These are phyloP conservation scores for Apiospora arundinis DNA, from an alignment of 2,329 filamentous ascomycete genomes.

Conservation along the genomic window DNA sequence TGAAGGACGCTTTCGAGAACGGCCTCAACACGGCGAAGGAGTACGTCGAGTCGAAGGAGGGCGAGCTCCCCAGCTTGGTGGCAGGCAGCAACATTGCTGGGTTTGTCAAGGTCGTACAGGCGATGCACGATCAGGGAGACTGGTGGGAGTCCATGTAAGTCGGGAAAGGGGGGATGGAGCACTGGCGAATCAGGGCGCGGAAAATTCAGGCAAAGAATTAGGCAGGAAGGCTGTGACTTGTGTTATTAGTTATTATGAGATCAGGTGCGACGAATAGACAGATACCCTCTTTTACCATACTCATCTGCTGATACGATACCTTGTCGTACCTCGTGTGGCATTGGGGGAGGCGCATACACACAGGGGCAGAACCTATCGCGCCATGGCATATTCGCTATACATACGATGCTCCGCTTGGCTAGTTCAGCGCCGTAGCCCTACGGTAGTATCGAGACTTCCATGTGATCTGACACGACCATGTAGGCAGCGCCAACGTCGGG, in stretches of 20 bases:
- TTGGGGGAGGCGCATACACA: neutral
- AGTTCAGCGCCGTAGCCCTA: neutral
- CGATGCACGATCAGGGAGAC: constrained; percentile 96
- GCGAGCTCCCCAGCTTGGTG: constrained; percentile 87
- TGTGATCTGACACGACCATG: neutral
- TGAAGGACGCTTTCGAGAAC: constrained; percentile 92
- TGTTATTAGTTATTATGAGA: constrained; percentile 7
- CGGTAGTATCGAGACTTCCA: neutral
- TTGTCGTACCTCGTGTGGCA: neutral
- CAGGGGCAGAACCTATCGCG: neutral
- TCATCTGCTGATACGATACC: neutral
- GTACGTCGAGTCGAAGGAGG: constrained; percentile 80
- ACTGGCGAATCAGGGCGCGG: neutral
- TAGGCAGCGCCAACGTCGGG: neutral
- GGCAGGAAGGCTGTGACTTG: neutral
- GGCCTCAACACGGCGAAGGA: constrained; percentile 88
- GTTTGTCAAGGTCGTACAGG: constrained; percentile 92
- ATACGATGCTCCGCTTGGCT: neutral
- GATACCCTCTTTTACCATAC: neutral
- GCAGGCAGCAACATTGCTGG: constrained; percentile 97
- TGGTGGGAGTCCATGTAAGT: constrained; percentile 65
- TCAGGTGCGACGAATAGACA: constrained; percentile 2
- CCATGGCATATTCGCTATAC: neutral
- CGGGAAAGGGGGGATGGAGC: neutral
- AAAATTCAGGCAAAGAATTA: neutral